Evolutionary conservation across 495 filamentous ascomycete genomes (phyloP).

Genomic region (Podospora bellae-mahoneyi): DNA sequence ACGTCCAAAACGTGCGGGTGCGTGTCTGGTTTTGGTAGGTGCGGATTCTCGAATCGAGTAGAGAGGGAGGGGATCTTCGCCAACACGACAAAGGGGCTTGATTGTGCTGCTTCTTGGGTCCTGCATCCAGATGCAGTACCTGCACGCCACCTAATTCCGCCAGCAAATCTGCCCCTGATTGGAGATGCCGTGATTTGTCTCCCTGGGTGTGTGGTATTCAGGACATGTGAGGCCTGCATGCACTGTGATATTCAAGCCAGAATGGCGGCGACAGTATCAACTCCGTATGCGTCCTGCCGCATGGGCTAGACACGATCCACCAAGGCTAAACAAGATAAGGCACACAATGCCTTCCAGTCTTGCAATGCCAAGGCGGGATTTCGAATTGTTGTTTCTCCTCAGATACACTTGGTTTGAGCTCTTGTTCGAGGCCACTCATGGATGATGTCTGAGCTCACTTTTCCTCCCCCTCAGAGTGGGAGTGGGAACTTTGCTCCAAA

Average conservation of each 20-base stretch:
- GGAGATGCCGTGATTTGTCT: not conserved
- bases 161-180: constrained; percentile 16
- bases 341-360: not conserved
- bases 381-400: constrained; percentile 6
- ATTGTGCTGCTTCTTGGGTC: not conserved
- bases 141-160: constrained; percentile 23
- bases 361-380: constrained; percentile 10
- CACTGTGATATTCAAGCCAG: not conserved
- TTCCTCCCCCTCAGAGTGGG: constrained; percentile 11
- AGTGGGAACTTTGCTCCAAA: constrained; percentile 23
- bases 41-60: not conserved
- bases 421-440: not conserved
- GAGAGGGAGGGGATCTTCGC: constrained; percentile 4
- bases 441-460: not conserved
- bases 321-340: not conserved
- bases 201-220: not conserved
- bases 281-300: not conserved
- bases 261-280: not conserved
- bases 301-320: not conserved
- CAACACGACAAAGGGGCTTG: constrained; percentile 17
- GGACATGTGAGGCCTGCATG: not conserved
- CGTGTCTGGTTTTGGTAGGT: constrained; percentile 4
- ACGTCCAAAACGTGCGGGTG: constrained; percentile 8
- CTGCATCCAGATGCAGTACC: constrained; percentile 11
- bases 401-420: not conserved